These are phyloP conservation scores for Gentiana dahurica DNA, from an alignment of 257 asterid species.

Conservation along the genomic window DNA sequence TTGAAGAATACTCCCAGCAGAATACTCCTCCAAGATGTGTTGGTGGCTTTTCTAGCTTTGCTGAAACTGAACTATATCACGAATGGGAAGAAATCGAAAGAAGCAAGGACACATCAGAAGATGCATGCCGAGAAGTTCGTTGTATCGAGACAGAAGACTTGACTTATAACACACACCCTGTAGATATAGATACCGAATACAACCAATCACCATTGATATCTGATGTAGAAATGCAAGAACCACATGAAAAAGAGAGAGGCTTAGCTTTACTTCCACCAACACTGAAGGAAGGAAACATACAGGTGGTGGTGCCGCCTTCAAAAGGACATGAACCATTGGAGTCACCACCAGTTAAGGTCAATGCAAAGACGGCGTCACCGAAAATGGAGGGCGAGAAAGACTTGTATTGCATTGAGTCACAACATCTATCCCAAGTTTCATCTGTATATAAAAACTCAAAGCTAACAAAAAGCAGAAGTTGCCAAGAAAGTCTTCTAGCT, in stretches of 20 bases:
- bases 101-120: constrained; percentile 60
- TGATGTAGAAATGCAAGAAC: constrained; percentile 12
- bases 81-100: constrained; percentile 81
- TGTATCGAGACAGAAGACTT: constrained; percentile 54
- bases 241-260: constrained; percentile 16
- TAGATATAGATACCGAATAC: constrained; percentile 1
- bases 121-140: constrained; percentile 71
- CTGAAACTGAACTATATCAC: constrained; percentile 48
- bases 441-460: constrained; percentile 22
- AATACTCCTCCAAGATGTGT: constrained; percentile 32
- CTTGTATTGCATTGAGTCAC: constrained; percentile 22
- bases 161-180: not conserved
- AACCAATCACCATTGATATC: constrained; percentile 9
- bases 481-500: constrained; percentile 40
- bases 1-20: constrained; percentile 28
- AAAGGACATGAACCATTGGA: constrained; percentile 21
- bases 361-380: constrained; percentile 14
- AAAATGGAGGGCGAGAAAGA: constrained; percentile 33
- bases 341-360: constrained; percentile 20
- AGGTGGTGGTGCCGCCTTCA: constrained; percentile 4
- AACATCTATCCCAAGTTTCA: constrained; percentile 23
- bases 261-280: constrained; percentile 3
- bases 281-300: constrained; percentile 20
- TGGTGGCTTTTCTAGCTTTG: constrained; percentile 34
- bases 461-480: constrained; percentile 64